phyloP scores from a whole-genome alignment of 192 early-diverging fungal genomes.

The Coemansia sp. region DNA sequence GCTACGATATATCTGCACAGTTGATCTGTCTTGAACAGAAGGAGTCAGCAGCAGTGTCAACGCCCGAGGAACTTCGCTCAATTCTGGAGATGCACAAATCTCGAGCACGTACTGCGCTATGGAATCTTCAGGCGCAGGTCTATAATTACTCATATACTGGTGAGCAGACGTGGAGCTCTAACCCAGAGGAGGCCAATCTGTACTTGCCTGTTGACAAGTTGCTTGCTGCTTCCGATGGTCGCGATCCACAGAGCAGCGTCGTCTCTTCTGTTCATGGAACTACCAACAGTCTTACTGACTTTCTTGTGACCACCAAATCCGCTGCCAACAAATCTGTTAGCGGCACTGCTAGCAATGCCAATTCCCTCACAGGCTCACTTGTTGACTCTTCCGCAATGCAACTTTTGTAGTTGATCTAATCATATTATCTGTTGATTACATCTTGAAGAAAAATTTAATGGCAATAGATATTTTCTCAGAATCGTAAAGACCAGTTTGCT shows the following conservation, averaged over 20 bases:
- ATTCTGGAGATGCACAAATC: constrained; percentile 19
- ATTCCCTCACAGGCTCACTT: no score
- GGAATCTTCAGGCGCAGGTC: constrained; percentile 91
- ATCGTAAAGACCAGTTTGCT: neutral
- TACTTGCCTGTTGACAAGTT: constrained; percentile 40
- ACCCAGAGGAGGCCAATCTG: constrained; percentile 41
- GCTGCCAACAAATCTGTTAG: constrained; percentile 3
- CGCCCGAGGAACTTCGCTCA: constrained; percentile 13
- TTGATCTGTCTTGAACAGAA: constrained; percentile 46
- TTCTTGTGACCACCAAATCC: constrained; percentile 21
- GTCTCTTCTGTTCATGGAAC: constrained; percentile 19
- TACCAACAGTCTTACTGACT: constrained; percentile 24
- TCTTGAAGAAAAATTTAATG: constrained; percentile 1
- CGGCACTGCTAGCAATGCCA: neutral
- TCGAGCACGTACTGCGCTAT: constrained; percentile 64
- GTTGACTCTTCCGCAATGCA: neutral
- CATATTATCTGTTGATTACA: neutral
- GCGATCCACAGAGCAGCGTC: constrained; percentile 9
- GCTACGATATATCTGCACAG: constrained; percentile 82
- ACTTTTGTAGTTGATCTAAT: neutral
- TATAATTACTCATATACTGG: constrained; percentile 74
- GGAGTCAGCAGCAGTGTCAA: constrained; percentile 45
- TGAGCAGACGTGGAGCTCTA: constrained; percentile 20
- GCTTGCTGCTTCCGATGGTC: constrained; percentile 29
- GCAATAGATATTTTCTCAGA: neutral